Evolutionary conservation across 78 protist genomes (phyloP), one percentile per base, ranked within the genome.

Genomic region (Monosiga brevicollis): DNA sequence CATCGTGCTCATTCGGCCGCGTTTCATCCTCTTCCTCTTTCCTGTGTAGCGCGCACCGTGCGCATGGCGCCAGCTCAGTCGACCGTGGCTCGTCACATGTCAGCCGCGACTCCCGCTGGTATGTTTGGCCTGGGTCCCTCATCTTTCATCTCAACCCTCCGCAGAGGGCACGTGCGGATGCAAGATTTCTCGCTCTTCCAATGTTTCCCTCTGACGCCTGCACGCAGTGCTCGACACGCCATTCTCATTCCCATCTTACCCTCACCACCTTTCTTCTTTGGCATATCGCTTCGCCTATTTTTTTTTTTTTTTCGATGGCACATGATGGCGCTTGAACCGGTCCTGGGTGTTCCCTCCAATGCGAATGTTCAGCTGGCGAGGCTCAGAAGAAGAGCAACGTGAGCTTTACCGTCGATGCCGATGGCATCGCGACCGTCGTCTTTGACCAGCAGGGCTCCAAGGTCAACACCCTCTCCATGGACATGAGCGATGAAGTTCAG

Each of bases 391-490:
- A 11, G 2, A 26, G 38, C 38, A 71, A 32, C 34, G 75, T 71
- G 75, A 6, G 38, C 38, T 32, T 24, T 71, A 26, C 10, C 11
- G 22, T 71, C 22, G 34, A 22, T 9, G 34, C 10, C 75, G 75
- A 71, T 32, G 75, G 75, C 75, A 71, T 71, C 24, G 75, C 75
- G 36, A 71, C 24, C 34, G 75, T 71, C 75, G 9, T 11, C 75
- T 32, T 71, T 32, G 34, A 71, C 22, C 38, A 24, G 11, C 24
- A 22, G 38, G 24, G 38, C 34, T 3, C 75, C 9, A 71, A 85
- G 81, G 73, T 79, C 80, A 86, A 86, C 84, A 80, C 88, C 32
- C 82, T 86, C 39, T 34, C 26, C 55, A 35, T 29, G 77, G 49
- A 80, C 40, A 34, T 80, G 76, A 15, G 41, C 32, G 84, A 9